Base-by-base conservation (phyloP, 768 basidiomycete genomes). In the Psilocybe cyanescens region DNA sequence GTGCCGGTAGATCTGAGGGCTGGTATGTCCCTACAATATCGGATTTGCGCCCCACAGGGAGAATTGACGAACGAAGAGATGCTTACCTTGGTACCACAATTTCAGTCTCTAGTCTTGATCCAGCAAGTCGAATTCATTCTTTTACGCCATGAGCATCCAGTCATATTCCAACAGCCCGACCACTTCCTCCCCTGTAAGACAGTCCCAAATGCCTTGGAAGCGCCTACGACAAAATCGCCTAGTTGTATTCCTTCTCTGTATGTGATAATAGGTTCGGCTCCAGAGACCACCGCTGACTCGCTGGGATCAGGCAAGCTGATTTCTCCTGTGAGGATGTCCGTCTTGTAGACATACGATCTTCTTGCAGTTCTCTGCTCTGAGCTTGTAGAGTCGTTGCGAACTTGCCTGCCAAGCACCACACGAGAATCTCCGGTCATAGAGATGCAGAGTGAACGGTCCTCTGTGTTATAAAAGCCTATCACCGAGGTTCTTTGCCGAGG, bases 131-230 rank as follows among this genome's bases (percentile, higher is more conserved):
- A 31, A 65, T 54, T 6, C 29, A 58, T 31, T 60, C 67, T 17
- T 37, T 52, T 11, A 33, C 58, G 19, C 67, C 64, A 33, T 66
- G 61, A 30, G 58, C 62, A 46, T 70, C 68, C 17, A 75, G 35
- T 71, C 74, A 75, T 19, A 19, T 19, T 19, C 71, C 74, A 4
- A 72, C 66, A 16, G 62, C 6, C 83, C 83, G 29, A 87, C 84
- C 3, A 80, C 83, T 60, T 86, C 85, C 60, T 84, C 79, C 65
- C 75, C 83, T 46, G 78, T 78, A 54, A 88, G 70, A 41, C 77
- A 76, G 62, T 86, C 83, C 81, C 82, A 87, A 24, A 87, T 70
- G 6, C 86, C 66, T 85, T 82, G 1, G 81, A 81, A 1, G 78
- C 86, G 60, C 87, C 68, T 29, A 87, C 79, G 55, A 86, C 65